Conservation (phyloP, 306 rosid species). For the Malus fusca region DNA sequence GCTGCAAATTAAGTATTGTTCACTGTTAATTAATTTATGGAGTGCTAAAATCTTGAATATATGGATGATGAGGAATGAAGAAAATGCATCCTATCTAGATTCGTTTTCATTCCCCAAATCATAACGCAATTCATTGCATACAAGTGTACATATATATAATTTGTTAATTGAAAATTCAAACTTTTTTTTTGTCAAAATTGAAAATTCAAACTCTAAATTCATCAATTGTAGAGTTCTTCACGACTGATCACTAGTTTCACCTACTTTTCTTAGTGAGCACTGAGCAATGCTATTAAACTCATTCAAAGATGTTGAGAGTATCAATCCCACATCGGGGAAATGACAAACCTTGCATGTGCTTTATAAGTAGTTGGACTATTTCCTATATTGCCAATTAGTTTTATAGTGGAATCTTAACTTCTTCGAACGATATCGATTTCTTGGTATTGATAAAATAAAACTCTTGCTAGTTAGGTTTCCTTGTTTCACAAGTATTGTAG, state of each 20-base stretch:
- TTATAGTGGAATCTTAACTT: too few relatives aligned
- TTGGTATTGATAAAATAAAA: background rate
- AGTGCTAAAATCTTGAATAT: background rate
- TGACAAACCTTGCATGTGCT: too few relatives aligned
- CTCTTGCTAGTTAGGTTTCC: background rate
- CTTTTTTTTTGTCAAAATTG: background rate
- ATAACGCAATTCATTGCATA: background rate
- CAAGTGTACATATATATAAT: background rate
- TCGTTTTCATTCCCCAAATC: background rate
- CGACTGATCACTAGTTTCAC: slow-evolving; percentile 68
- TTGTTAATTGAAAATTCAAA: background rate
- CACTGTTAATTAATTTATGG: background rate
- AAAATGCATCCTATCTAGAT: background rate
- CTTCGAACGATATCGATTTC: background rate
- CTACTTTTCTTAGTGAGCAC: slow-evolving; percentile 31
- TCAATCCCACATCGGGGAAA: too few relatives aligned
- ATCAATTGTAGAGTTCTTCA: slow-evolving; percentile 11
- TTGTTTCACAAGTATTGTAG: background rate
- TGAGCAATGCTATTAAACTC: slow-evolving; percentile 5
- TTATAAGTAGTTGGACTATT: too few relatives aligned
- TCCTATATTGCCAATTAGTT: too few relatives aligned
- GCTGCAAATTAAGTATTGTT: background rate
- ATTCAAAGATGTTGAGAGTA: background rate
- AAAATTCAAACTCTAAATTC: background rate
- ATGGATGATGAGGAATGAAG: background rate